phyloP scores from a whole-genome alignment of 106 monocot species.

The Hemerocallis citrina region DNA sequence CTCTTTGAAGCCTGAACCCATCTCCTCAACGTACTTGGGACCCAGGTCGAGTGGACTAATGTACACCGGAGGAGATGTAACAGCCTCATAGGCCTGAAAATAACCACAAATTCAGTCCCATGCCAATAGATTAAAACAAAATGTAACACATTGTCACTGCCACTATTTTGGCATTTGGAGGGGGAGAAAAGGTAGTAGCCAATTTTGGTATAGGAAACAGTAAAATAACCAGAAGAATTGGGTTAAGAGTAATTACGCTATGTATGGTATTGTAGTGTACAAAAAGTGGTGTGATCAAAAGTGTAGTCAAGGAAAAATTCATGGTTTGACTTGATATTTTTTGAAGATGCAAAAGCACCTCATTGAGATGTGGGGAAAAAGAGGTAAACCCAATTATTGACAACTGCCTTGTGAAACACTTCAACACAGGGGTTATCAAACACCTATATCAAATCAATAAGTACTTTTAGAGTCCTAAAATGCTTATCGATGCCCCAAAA shows the following conservation, averaged over 20 bases:
- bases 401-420: too few relatives aligned
- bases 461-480: too few relatives aligned
- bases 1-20: conserved; percentile 79
- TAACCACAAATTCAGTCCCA: neutral
- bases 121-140: too few relatives aligned
- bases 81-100: conserved; percentile 61
- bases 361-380: too few relatives aligned
- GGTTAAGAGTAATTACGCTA: neutral
- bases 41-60: conserved; percentile 95
- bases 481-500: too few relatives aligned
- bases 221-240: neutral
- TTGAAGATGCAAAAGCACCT: neutral
- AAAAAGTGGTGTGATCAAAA: neutral
- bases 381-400: too few relatives aligned
- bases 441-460: too few relatives aligned
- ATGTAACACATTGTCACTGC: neutral
- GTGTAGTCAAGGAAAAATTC: too few relatives aligned
- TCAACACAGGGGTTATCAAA: too few relatives aligned
- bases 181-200: neutral
- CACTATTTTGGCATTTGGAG: neutral
- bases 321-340: too few relatives aligned
- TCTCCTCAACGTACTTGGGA: conserved; percentile 79
- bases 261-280: neutral
- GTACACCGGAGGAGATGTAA: conserved; percentile 80
- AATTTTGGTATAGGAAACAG: neutral